Conservation (phyloP, 345 rosid genomes). For the Euphorbia tirucalli region DNA sequence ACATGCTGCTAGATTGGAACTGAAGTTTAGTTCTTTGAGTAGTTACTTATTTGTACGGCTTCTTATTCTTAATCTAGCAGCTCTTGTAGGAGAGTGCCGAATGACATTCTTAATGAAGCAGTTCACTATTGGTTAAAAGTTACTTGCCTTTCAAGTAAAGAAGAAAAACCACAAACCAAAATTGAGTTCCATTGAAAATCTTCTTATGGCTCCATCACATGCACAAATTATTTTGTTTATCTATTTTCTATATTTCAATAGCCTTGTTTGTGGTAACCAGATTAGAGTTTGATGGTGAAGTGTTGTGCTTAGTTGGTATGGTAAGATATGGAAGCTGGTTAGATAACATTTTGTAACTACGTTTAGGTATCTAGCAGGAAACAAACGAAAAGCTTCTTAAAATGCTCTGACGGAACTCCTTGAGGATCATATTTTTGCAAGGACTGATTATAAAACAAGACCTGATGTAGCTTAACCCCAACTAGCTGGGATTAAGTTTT, state of each 20-base stretch:
- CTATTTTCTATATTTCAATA: too few species aligned
- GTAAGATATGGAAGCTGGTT: not conserved
- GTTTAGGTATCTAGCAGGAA: not conserved
- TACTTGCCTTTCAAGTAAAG: not conserved
- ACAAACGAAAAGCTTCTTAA: not conserved
- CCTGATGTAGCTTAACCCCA: not conserved
- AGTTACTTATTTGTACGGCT: not conserved
- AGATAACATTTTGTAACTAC: not conserved
- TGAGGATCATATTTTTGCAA: not conserved
- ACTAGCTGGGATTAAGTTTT: not conserved
- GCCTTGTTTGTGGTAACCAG: not conserved
- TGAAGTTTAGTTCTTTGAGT: not conserved
- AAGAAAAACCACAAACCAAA: not conserved
- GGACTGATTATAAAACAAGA: not conserved
- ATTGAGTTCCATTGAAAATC: not conserved
- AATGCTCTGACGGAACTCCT: not conserved
- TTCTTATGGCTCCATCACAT: not conserved
- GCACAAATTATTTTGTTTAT: too few species aligned
- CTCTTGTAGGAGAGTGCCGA: not conserved
- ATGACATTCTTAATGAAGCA: not conserved
- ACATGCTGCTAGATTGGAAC: not conserved
- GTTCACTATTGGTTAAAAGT: not conserved
- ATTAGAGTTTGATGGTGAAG: not conserved
- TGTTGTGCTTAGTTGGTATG: not conserved
- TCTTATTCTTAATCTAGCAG: not conserved